These are phyloP conservation scores for Thraustotheca clavata DNA, from an alignment of 352 stramenopile species.

Conservation along the genomic window DNA sequence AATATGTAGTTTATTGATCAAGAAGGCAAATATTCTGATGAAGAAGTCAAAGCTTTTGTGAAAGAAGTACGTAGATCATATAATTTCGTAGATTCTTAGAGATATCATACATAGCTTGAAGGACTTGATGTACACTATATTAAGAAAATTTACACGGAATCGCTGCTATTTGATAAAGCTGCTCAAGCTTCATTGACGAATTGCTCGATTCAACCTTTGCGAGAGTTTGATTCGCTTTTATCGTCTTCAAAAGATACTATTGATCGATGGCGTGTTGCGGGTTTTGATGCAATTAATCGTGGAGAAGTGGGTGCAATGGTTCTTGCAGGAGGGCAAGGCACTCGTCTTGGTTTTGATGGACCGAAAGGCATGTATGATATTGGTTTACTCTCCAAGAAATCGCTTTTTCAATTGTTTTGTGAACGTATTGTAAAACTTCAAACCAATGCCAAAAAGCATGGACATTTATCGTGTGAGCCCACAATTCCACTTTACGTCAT, in stretches of 20 bases:
- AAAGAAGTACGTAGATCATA: neutral
- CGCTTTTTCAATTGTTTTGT: slow-evolving; percentile 91
- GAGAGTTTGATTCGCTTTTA: slow-evolving; percentile 59
- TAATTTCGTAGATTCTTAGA: neutral
- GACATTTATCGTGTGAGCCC: slow-evolving; percentile 9
- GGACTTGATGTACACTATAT: slow-evolving; percentile 53
- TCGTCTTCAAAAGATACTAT: slow-evolving; percentile 36
- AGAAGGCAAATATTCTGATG: slow-evolving; percentile 1
- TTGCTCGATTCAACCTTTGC: slow-evolving; percentile 48
- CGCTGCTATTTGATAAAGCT: slow-evolving; percentile 17
- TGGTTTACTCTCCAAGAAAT: slow-evolving; percentile 85
- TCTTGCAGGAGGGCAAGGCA: slow-evolving; percentile 93
- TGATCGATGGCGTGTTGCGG: slow-evolving; percentile 38
- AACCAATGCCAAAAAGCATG: slow-evolving; percentile 27
- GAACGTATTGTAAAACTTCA: slow-evolving; percentile 85
- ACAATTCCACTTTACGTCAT: slow-evolving; percentile 92
- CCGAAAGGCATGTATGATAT: slow-evolving; percentile 95
- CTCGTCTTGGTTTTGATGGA: slow-evolving; percentile 90
- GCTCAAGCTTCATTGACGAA: slow-evolving; percentile 15
- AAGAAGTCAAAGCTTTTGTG: slow-evolving; percentile 11
- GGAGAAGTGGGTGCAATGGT: slow-evolving; percentile 91
- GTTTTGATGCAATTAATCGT: slow-evolving; percentile 74
- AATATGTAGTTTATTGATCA: slow-evolving; percentile 19
- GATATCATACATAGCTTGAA: slow-evolving; percentile 34
- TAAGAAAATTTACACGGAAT: slow-evolving; percentile 42